Conservation (phyloP, 148 eudicot genomes). For the Rhododendron williamsianum region DNA sequence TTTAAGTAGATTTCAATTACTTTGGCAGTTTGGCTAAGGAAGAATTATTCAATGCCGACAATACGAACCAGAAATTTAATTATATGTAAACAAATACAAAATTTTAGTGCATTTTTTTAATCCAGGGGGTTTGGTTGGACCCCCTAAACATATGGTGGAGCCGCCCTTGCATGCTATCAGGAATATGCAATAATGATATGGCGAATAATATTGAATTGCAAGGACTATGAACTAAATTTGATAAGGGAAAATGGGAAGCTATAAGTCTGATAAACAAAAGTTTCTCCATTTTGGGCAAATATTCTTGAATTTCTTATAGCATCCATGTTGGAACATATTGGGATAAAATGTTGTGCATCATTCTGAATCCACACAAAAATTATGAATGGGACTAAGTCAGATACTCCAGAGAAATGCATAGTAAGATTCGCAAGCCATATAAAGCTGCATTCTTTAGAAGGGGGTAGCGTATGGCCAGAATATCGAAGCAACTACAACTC, state of each 20-base stretch:
- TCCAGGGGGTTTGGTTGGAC: no score
- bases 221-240: neutral
- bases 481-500: constrained; percentile 8
- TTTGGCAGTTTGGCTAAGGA: no score
- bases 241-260: neutral
- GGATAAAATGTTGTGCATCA: neutral
- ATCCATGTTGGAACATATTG: neutral
- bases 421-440: neutral
- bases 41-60: no score
- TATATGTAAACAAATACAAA: no score
- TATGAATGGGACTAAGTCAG: neutral
- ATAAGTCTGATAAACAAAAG: neutral
- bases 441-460: neutral
- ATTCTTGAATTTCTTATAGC: neutral
- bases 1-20: no score
- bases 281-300: neutral
- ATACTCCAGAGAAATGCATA: neutral
- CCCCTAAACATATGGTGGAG: no score
- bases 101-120: no score
- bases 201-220: neutral
- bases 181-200: neutral
- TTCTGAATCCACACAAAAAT: neutral
- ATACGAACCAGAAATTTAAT: no score
- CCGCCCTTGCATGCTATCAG: neutral
- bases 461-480: neutral